These are phyloP conservation scores for Uncinocarpus reesii DNA, from an alignment of 2,329 filamentous ascomycete species.

Conservation along the genomic window DNA sequence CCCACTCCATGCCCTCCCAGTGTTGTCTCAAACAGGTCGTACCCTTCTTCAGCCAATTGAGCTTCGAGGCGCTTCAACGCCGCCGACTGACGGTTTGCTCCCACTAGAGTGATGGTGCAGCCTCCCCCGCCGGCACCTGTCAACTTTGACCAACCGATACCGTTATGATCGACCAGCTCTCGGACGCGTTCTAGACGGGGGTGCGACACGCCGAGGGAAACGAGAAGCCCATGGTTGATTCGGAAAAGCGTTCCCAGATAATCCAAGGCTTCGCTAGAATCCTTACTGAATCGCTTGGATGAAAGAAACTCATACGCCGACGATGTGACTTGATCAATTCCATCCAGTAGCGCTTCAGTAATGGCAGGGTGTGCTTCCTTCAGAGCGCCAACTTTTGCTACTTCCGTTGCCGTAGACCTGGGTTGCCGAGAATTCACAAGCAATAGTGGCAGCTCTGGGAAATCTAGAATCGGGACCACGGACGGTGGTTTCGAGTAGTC, in stretches of 20 bases:
- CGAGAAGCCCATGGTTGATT: constrained; percentile 85
- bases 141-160: constrained; percentile 92
- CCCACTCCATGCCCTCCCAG: constrained; percentile 89
- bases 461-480: constrained; percentile 69
- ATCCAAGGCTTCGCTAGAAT: constrained; percentile 53
- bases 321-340: constrained; percentile 59
- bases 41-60: constrained; percentile 60
- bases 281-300: constrained; percentile 56
- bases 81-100: constrained; percentile 50
- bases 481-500: constrained; percentile 67
- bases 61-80: constrained; percentile 54
- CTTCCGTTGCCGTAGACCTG: constrained; percentile 75
- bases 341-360: constrained; percentile 69
- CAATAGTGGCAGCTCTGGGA: constrained; percentile 82
- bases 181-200: constrained; percentile 84
- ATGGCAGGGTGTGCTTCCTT: constrained; percentile 63
- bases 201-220: constrained; percentile 88
- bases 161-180: constrained; percentile 78
- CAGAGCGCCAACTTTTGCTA: constrained; percentile 71
- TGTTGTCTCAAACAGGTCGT: constrained; percentile 76
- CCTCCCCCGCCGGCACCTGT: constrained; percentile 93
- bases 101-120: constrained; percentile 84
- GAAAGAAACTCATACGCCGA: constrained; percentile 48
- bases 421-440: constrained; percentile 81
- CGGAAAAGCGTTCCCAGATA: constrained; percentile 78